Evolutionary conservation across 768 basidiomycete genomes (phyloP), one percentile per base, ranked within the genome.

Genomic region (Kwoniella dendrophila): DNA sequence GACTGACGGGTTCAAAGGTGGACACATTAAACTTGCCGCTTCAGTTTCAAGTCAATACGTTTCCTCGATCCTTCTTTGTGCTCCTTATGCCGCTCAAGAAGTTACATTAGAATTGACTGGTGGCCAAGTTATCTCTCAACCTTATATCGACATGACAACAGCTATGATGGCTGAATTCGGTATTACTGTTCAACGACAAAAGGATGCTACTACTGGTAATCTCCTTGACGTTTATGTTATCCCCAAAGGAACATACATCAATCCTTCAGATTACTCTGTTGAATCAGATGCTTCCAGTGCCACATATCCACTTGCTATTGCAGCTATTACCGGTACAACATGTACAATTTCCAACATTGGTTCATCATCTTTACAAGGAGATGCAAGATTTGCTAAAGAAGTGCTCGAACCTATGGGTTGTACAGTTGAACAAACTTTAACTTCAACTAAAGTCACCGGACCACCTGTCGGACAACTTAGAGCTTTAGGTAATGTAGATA

Each of bases 111-210:
- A 96, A 80, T 85, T 99, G 64, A 89, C 86, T 0, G 96, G 95
- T 11, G 95, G 92, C 0, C 87, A 90, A 62, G 96, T 98, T 74
- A 97, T 99, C 76, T 96, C 92, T 4, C 95, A 98, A 80, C 93
- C 93, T 0, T 99, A 98, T 82, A 98, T 99, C 79, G 94, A 99
- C 81, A 97, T 98, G 96, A 98, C 96, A 8, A 89, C 96, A 69
- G 87, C 92, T 8, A 96, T 99, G 88, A 98, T 99, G 96, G 83
- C 83, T 64, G 86, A 88, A 7, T 99, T 99, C 76, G 95, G 93
- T 3, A 82, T 97, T 63, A 69, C 82, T 8, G 94, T 92, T 50
- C 80, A 81, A 18, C 85, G 95, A 48, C 83, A 88, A 60, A 76
- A 70, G 16, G 90, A 90, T 68, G 78, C 72, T n/a, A n/a, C n/a